A percentile compares a stretch with the other conserved stretches of the same genome.
Evolutionary conservation across 441 rosid species (phyloP).

Genomic region (Gossypium lobatum): DNA sequence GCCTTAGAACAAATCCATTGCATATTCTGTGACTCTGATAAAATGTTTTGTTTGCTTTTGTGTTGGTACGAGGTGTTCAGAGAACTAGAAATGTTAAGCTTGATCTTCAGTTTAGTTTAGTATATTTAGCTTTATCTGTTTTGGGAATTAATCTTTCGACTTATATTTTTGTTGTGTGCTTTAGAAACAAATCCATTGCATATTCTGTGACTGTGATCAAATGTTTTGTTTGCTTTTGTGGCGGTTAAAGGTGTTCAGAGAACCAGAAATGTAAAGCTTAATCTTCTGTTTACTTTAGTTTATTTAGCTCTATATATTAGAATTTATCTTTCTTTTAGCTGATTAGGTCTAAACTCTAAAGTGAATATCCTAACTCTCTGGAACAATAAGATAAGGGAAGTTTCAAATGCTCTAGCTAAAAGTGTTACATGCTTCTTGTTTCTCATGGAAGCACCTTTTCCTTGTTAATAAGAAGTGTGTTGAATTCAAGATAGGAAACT

Average conservation of each 20-base stretch:
- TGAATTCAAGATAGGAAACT: conserved; percentile 35
- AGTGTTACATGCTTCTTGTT: neutral
- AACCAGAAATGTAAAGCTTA: neutral
- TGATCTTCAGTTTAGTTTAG: neutral
- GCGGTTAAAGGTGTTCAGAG: neutral
- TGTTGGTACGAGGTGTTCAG: neutral
- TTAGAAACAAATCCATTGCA: conserved; percentile 6
- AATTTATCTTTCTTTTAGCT: conserved; percentile 1
- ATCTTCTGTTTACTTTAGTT: neutral
- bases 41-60: conserved; percentile 1
- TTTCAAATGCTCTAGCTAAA: conserved; percentile 1
- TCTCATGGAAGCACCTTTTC: conserved; percentile 4
- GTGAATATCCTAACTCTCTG: conserved; percentile 2
- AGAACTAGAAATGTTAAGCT: neutral
- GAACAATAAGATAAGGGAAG: neutral
- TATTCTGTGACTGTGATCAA: neutral
- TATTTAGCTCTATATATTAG: neutral
- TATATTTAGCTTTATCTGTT: too few species aligned
- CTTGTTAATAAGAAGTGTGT: conserved; percentile 16
- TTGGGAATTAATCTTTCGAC: neutral
- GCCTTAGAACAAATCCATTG: conserved; percentile 3
- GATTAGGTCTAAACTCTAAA: conserved; percentile 1
- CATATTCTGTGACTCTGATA: neutral
- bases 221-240: neutral
- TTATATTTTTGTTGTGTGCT: neutral